These are phyloP conservation scores for Sophora flavescens DNA, from an alignment of 306 rosid genomes.

Conservation along the genomic window DNA sequence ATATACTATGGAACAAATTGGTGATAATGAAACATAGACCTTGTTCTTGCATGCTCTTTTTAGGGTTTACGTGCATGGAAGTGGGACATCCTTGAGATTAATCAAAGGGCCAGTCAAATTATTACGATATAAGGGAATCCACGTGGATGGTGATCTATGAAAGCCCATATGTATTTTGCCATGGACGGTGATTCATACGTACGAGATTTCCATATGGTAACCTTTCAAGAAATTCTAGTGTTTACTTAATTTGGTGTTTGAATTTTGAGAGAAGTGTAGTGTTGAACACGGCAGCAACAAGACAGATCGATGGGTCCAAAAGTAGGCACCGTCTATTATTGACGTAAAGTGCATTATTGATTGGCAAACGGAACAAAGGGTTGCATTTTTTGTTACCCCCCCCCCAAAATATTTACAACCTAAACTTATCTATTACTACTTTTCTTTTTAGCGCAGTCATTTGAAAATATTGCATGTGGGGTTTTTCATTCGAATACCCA, in stretches of 20 bases:
- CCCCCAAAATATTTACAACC: neutral
- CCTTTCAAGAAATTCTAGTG: slow-evolving; percentile 13
- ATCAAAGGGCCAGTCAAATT: neutral
- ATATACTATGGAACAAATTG: slow-evolving; percentile 14
- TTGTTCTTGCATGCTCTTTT: slow-evolving; percentile 12
- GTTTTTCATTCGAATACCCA: neutral
- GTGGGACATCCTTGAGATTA: slow-evolving; percentile 32
- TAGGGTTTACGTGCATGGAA: slow-evolving; percentile 48
- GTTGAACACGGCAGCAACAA: slow-evolving; percentile 58
- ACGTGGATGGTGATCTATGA: neutral
- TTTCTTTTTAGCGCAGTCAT: neutral
- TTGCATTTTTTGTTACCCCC: slow-evolving; percentile 27
- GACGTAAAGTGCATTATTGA: slow-evolving; percentile 46
- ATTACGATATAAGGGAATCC: neutral
- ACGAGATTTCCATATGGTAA: neutral
- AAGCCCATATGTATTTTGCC: neutral
- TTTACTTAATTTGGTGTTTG: slow-evolving; percentile 33
- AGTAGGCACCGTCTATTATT: slow-evolving; percentile 76
- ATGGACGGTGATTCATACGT: slow-evolving; percentile 36
- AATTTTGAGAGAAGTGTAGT: slow-evolving; percentile 53
- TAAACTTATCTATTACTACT: slow-evolving; percentile 22
- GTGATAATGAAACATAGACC: slow-evolving; percentile 10
- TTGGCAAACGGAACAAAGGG: slow-evolving; percentile 28
- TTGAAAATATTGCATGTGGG: neutral
- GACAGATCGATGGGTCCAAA: slow-evolving; percentile 55